Base-by-base conservation (phyloP, 257 asterid species). In the Parsonsia alboflavescens region DNA sequence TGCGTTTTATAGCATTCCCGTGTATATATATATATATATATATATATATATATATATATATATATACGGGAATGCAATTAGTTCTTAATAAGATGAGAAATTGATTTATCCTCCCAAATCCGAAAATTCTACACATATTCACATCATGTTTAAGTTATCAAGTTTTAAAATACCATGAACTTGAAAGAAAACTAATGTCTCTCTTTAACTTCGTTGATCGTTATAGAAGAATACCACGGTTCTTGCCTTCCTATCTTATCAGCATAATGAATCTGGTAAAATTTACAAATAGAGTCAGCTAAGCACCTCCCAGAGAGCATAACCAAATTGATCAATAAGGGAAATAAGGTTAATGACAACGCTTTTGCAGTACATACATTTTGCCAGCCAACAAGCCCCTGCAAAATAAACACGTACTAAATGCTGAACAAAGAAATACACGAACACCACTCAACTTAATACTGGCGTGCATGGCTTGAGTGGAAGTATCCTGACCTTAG, bases 281-380 rank as follows among this genome's bases (percentile, higher is more conserved):
- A 33, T 57, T 24, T 24, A 57, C 64, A 33, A 57, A 28, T 30
- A 49, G 74, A 8, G 24, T 67, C 53, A 17, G n/a, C 19, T 21
- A 26, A 10, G 30, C 58, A 52, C 7, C 36, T 7, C 17, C n/a
- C 28, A 44, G 19, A 45, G 41, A 72, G 88, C 96, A 73, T 85
- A 73, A 15, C 98, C 97, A 48, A 75, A 95, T 81, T 81, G 78
- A 75, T 95, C 84, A 10, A 92, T 63, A 36, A 92, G 84, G 33
- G 96, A 86, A 58, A 95, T 72, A 58, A 95, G 96, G 85, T 95
- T 95, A 68, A 63, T 75, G 41, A 92, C 96, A n/a, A 92, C 80
- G 97, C 98, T 79, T 86, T 92, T 21, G 99, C 97, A 6, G 96
- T 92, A 88, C 92, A 9, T 81, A 84, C 99, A 95, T 95, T 80